Evolutionary conservation across 805 yeast genomes (phyloP), one percentile per base, ranked within the genome.

Genomic region (Metschnikowia lachancei): DNA sequence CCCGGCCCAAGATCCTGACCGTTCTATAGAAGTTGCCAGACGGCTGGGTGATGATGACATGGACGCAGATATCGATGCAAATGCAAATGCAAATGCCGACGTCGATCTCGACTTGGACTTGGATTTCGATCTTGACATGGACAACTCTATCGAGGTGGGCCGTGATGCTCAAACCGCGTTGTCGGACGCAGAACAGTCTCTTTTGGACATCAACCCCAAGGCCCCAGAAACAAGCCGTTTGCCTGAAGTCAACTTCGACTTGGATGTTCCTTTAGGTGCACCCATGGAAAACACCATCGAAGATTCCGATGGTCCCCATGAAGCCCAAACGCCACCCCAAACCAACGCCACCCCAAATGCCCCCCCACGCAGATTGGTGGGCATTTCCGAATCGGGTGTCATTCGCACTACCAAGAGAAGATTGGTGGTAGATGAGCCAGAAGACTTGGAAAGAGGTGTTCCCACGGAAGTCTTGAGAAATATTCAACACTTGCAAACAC

Each of bases 1-100:
- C 11, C 19, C 72, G 35, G 76, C 75, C 45, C 67, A 63, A 29
- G 51, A 46, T 3, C 67, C 72, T 36, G 85, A 83, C 55, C 73
- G 69, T 28, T 83, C 91, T 0, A 74, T 87, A 36, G 95, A 87
- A 61, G 56, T 81, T 36, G 87, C 85, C 9, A 77, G 94, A 63
- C 75, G n/a, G n/a, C n/a, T n/a, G n/a, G n/a, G 76, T 26, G 58
- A 16, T 19, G 38, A 38, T 11, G 39, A 62, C 62, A n/a, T 57
- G 60, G 16, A 60, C 62, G 32, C 33, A 31, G 33, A 31, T 31
- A n/a, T n/a, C n/a, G n/a, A n/a, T n/a, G n/a, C n/a, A n/a, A n/a
- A n/a, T n/a, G n/a, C n/a, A n/a, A n/a, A n/a, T n/a, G n/a, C n/a
- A n/a, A n/a, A n/a, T n/a, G n/a, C 24, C 24, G 24, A 26, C 10